A percentile compares a stretch with the other conserved stretches of the same genome.
Evolutionary conservation across 176 grass and related monocot species (phyloP).

Genomic region (Avena eriantha): DNA sequence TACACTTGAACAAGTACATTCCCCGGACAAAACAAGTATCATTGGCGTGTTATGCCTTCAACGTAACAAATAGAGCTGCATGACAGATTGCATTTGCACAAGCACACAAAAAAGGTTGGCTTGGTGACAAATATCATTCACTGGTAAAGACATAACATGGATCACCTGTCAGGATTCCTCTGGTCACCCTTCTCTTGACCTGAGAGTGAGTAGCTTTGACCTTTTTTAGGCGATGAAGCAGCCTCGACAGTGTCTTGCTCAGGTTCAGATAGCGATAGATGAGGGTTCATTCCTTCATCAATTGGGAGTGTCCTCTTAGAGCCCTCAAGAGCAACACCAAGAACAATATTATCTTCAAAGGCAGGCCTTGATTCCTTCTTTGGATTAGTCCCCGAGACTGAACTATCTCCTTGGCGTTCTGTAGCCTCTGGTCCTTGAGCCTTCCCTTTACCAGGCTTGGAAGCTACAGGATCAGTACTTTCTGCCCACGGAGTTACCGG

Average conservation of each 20-base stretch:
- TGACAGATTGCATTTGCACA: conserved; percentile 51
- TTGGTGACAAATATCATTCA: conserved; percentile 52
- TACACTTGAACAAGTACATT: conserved; percentile 23
- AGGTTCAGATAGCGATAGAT: conserved; percentile 62
- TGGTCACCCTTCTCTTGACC: conserved; percentile 59
- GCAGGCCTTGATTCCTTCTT: conserved; percentile 71
- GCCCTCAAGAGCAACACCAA: conserved; percentile 94
- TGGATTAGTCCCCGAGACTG: conserved; percentile 40
- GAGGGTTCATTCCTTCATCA: conserved; percentile 70
- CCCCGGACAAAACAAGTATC: conserved; percentile 1
- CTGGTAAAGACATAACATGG: neutral
- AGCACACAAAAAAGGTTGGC: conserved; percentile 67
- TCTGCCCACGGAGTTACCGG: conserved; percentile 37
- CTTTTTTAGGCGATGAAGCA: conserved; percentile 52
- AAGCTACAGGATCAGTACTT: conserved; percentile 42
- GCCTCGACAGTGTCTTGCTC: conserved; percentile 62
- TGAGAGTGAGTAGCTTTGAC: conserved; percentile 29
- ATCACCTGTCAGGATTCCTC: conserved; percentile 64
- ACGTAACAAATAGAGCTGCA: conserved; percentile 18
- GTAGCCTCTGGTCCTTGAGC: conserved; percentile 41
- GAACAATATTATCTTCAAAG: conserved; percentile 94
- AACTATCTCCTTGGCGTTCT: conserved; percentile 51
- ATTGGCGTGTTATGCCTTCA: conserved; percentile 21
- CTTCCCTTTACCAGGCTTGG: conserved; percentile 50
- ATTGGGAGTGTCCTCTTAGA: conserved; percentile 93